These are phyloP conservation scores for Starmerella apicola DNA, from an alignment of 805 yeast genomes.

Conservation along the genomic window DNA sequence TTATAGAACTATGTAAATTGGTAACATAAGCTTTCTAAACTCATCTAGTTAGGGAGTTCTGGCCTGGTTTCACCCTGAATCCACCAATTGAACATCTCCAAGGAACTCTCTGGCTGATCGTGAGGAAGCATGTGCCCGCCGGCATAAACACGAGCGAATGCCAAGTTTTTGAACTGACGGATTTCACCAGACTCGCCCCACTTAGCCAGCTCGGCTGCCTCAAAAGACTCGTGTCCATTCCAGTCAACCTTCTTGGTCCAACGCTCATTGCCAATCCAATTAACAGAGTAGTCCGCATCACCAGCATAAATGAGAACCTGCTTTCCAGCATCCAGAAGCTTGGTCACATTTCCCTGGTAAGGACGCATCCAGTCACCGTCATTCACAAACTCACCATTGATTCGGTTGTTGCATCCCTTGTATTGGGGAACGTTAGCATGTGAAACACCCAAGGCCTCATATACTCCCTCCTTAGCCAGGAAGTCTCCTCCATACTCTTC, in stretches of 20 bases:
- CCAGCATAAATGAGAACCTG: constrained; percentile 90
- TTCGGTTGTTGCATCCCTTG: constrained; percentile 41
- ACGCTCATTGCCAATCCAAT: constrained; percentile 87
- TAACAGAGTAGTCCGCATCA: constrained; percentile 89
- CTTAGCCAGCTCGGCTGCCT: constrained; percentile 27
- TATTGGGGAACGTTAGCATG: constrained; percentile 41
- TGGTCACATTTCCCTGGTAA: constrained; percentile 56
- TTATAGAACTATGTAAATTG: too few relatives aligned
- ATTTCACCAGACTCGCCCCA: constrained; percentile 50
- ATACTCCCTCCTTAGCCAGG: constrained; percentile 66
- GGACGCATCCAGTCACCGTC: constrained; percentile 94
- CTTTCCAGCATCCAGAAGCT: constrained; percentile 52
- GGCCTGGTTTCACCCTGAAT: constrained; percentile 23
- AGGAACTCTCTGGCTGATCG: constrained; percentile 68
- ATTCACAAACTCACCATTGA: constrained; percentile 67
- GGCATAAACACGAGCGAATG: constrained; percentile 69
- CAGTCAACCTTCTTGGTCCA: constrained; percentile 68
- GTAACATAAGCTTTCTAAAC: too few relatives aligned
- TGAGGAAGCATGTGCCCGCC: constrained; percentile 98
- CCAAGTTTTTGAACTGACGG: constrained; percentile 56
- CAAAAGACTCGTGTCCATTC: constrained; percentile 44
- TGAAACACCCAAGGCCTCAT: constrained; percentile 80
- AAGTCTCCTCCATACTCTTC: constrained; percentile 63
- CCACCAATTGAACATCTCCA: constrained; percentile 82
- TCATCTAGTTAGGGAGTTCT: too few relatives aligned